phyloP scores from a whole-genome alignment of 1,284 basidiomycete genomes.

The Golubevia pallescens region DNA sequence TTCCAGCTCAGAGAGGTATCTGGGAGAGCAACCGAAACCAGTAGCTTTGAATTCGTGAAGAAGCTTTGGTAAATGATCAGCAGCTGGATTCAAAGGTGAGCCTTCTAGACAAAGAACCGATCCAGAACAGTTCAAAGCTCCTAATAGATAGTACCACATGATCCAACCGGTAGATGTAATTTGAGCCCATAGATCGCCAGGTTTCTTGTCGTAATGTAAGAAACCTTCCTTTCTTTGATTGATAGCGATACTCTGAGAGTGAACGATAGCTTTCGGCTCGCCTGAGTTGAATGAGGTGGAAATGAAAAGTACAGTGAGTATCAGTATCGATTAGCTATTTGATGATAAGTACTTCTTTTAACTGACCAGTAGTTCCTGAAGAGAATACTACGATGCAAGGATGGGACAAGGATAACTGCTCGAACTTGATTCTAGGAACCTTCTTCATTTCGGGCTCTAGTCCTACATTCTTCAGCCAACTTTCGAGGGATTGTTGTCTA shows the following conservation, averaged over 20 bases:
- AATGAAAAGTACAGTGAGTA: no score
- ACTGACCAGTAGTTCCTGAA: conserved; percentile 34
- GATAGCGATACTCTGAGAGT: conserved; percentile 16
- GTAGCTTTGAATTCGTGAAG: conserved; percentile 21
- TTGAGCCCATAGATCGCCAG: conserved; percentile 20
- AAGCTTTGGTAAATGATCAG: conserved; percentile 18
- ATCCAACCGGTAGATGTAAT: conserved; percentile 35
- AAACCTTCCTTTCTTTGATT: conserved; percentile 31
- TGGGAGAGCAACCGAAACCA: conserved; percentile 30
- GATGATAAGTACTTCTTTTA: no score
- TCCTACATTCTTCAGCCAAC: background rate
- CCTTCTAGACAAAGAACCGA: conserved; percentile 33
- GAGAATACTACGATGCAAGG: conserved; percentile 31
- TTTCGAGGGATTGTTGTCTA: background rate
- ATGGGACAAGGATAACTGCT: conserved; percentile 19
- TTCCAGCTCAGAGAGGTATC: conserved; percentile 32
- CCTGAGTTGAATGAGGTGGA: no score
- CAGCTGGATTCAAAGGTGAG: conserved; percentile 26
- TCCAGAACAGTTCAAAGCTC: conserved; percentile 16
- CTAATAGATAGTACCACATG: conserved; percentile 34
- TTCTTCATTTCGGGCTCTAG: background rate
- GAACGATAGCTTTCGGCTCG: conserved; percentile 32
- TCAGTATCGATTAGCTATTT: no score
- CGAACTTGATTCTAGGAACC: conserved; percentile 14
- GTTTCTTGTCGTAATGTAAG: conserved; percentile 19